Evolutionary conservation across 768 basidiomycete genomes (phyloP).

Genomic region (Podaxis rugospora): DNA sequence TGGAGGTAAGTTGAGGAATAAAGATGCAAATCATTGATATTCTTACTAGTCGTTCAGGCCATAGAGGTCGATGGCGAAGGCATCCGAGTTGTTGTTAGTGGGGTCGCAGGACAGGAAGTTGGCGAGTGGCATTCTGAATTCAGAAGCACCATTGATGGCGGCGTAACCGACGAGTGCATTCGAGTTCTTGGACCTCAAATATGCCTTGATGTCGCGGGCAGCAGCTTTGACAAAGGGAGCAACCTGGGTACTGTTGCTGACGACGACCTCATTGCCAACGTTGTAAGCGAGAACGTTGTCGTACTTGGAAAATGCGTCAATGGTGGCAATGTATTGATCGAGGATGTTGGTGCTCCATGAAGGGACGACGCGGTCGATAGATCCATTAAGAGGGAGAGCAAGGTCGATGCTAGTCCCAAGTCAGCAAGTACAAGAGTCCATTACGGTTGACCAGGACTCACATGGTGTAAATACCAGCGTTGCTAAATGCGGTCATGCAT

Average conservation of each 20-base stretch:
- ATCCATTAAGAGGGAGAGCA: conserved; percentile 80
- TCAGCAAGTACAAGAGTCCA: conserved; percentile 5
- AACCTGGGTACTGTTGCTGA: conserved; percentile 49
- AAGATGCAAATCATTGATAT: not conserved
- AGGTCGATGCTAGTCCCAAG: conserved; percentile 67
- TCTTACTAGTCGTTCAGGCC: conserved; percentile 85
- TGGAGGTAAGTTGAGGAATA: not conserved
- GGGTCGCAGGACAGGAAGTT: conserved; percentile 78
- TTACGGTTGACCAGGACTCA: conserved; percentile 31
- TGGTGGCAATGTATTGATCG: conserved; percentile 72
- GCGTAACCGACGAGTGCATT: conserved; percentile 78
- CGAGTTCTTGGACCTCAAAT: conserved; percentile 69
- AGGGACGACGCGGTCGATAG: conserved; percentile 68
- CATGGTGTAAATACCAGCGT: conserved; percentile 88
- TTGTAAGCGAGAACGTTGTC: conserved; percentile 89
- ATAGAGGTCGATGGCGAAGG: conserved; percentile 74
- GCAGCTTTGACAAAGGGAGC: conserved; percentile 88
- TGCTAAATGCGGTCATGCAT: conserved; percentile 77
- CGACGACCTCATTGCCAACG: conserved; percentile 81
- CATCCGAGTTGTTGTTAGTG: conserved; percentile 43
- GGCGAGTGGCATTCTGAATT: conserved; percentile 65
- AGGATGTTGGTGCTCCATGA: conserved; percentile 81
- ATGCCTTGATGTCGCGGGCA: conserved; percentile 82
- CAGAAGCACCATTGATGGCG: conserved; percentile 67
- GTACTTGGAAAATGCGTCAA: conserved; percentile 78